Base-by-base conservation (phyloP, 441 rosid genomes). In the Gossypium davidsonii region DNA sequence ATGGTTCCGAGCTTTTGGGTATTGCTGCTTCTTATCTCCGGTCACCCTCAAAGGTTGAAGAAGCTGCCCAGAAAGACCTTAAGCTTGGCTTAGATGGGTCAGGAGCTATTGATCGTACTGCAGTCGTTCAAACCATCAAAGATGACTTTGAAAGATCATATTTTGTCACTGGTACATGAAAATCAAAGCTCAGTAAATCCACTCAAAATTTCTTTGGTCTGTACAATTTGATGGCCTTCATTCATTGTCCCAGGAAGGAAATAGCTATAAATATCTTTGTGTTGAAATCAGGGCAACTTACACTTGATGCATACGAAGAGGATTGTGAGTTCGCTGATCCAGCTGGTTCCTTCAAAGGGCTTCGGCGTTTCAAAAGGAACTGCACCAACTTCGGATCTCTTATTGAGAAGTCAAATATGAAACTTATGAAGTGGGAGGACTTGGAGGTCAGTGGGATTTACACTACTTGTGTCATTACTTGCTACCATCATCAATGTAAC, bases 261-360 rank as follows among this genome's bases (percentile, higher is more conserved):
- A 23, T 2, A 51, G 20, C 28, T 60, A 59, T 56, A 12, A 21
- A 6, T 5, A 15, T 34, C 12, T n/a, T 14, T 72, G 60, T 26
- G 44, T 69, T 26, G 67, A 62, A 73, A 59, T 58, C 78, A 91
- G 97, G 97, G 69, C 82, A 86, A 71, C 85, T 94, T 23, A 86
- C 97, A 0, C 81, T 85, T 8, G 83, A 75, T 65, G 97, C 85
- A 4, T 94, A 94, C 28, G 97, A 92, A 77, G 97, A 90, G 76
- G 85, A 89, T 68, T 94, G 98, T 18, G 97, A 92, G 76, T 94
- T 94, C 76, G 98, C 97, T 0, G 98, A 94, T 80, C 98, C 98
- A 12, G 98, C 98, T 0, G 97, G 98, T 52, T 94, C 97, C 20
- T 94, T 92, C 73, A 90, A 76, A 74, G 98, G 97, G 44, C 95